phyloP scores from a whole-genome alignment of 108 stramenopile genomes.

The Skeletonema marinoi region DNA sequence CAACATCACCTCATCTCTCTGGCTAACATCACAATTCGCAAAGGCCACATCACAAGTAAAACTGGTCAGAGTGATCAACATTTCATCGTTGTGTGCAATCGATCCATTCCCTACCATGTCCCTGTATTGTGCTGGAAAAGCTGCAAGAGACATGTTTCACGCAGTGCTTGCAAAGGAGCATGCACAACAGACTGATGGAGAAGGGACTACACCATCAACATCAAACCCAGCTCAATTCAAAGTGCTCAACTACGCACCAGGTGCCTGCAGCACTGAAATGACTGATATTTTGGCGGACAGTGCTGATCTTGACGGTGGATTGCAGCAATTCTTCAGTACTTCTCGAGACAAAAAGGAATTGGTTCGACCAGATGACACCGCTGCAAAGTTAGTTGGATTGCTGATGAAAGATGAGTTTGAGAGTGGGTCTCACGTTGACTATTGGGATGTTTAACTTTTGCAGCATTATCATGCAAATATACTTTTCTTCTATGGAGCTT shows the following conservation, averaged over 20 bases:
- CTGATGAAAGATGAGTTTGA: slow-evolving; percentile 52
- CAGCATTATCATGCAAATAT: too few species aligned
- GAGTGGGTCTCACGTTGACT: slow-evolving; percentile 80
- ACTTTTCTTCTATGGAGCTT: too few species aligned
- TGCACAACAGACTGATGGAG: not conserved
- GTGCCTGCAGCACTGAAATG: slow-evolving; percentile 81
- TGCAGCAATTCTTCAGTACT: slow-evolving; percentile 44
- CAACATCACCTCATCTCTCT: slow-evolving; percentile 71
- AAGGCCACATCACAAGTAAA: slow-evolving; percentile 9
- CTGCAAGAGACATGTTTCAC: slow-evolving; percentile 80
- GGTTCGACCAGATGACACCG: slow-evolving; percentile 61
- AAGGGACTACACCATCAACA: not conserved
- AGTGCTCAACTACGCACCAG: slow-evolving; percentile 82
- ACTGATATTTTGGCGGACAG: slow-evolving; percentile 48
- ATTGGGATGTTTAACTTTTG: slow-evolving; percentile 55
- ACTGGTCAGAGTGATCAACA: slow-evolving; percentile 57
- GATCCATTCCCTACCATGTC: slow-evolving; percentile 72
- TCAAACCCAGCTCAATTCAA: slow-evolving; percentile 25
- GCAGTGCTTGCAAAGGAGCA: slow-evolving; percentile 63
- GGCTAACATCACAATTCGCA: slow-evolving; percentile 56
- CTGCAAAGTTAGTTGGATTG: slow-evolving; percentile 59
- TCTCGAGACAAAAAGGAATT: slow-evolving; percentile 25
- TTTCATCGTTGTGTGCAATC: slow-evolving; percentile 76
- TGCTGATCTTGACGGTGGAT: slow-evolving; percentile 43
- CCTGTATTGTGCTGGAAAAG: slow-evolving; percentile 76